Conservation (phyloP, 306 rosid species). For the Pterocarpus macrocarpus region DNA sequence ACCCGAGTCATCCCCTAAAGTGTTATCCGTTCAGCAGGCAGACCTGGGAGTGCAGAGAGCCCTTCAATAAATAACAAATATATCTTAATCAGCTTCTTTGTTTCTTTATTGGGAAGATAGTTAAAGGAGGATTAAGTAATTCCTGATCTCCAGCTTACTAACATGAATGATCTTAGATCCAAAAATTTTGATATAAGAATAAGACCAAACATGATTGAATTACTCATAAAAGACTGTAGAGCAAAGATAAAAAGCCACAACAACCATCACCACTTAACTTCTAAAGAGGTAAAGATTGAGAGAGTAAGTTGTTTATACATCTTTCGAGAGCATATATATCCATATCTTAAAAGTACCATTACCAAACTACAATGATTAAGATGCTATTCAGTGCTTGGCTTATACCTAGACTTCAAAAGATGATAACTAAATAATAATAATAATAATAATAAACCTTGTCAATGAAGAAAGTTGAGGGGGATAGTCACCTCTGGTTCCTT, state of each 20-base stretch:
- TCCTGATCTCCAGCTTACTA: background rate
- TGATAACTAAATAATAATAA: background rate
- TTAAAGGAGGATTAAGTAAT: background rate
- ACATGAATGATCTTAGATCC: conserved; percentile 18
- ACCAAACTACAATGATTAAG: background rate
- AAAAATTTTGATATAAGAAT: conserved; percentile 3
- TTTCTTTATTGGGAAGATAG: background rate
- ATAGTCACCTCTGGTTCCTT: conserved; percentile 86
- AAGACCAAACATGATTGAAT: background rate
- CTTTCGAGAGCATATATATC: too few relatives aligned
- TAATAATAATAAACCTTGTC: background rate
- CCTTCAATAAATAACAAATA: background rate
- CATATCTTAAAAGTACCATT: background rate
- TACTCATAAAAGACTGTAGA: conserved; percentile 9
- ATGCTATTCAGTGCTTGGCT: background rate
- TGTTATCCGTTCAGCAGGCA: too few relatives aligned
- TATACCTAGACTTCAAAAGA: background rate
- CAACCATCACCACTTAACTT: background rate
- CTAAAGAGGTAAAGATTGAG: background rate
- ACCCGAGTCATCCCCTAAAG: too few relatives aligned
- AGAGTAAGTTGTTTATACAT: background rate
- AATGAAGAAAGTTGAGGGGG: background rate
- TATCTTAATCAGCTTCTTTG: too few relatives aligned
- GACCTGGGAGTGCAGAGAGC: conserved; percentile 21
- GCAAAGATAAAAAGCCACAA: background rate